phyloP scores from a whole-genome alignment of 1,284 basidiomycete genomes.

The Mixia osmundae region DNA sequence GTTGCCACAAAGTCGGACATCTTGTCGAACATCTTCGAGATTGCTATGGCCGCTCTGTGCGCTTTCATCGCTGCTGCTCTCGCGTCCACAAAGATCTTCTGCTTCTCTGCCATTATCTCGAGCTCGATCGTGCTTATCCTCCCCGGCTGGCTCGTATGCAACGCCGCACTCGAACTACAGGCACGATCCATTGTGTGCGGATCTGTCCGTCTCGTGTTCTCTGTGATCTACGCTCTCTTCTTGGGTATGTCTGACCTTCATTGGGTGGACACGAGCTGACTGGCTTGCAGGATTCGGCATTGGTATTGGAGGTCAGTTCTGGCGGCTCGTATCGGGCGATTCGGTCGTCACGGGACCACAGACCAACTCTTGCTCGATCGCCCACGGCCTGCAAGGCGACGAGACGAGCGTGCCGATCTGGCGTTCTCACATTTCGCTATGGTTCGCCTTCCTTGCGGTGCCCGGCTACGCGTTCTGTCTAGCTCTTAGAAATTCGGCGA shows the following conservation, averaged over 20 bases:
- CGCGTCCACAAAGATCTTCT: conserved; percentile 44
- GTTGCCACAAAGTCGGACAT: conserved; percentile 52
- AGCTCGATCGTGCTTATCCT: conserved; percentile 67
- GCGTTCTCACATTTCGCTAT: conserved; percentile 5
- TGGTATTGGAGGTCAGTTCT: conserved; percentile 48
- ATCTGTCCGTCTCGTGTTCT: conserved; percentile 63
- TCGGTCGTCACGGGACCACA: background rate
- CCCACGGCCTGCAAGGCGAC: conserved; percentile 10
- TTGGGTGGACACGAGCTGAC: conserved; percentile 16
- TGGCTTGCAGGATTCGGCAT: conserved; percentile 55
- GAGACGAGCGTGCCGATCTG: conserved; percentile 23
- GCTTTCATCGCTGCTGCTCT: conserved; percentile 54
- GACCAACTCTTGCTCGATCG: conserved; percentile 5
- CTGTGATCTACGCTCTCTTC: conserved; percentile 39
- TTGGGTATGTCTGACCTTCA: background rate
- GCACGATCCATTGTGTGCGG: conserved; percentile 39
- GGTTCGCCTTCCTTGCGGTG: conserved; percentile 39
- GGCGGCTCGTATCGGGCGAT: conserved; percentile 6
- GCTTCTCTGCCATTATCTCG: conserved; percentile 65
- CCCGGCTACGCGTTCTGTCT: conserved; percentile 51
- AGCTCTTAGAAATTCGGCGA: conserved; percentile 51
- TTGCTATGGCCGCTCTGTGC: conserved; percentile 24
- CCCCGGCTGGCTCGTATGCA: conserved; percentile 34
- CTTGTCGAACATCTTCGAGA: conserved; percentile 64
- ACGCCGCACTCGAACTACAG: conserved; percentile 51